A percentile compares a stretch with the other conserved stretches of the same genome.
These are phyloP conservation scores for Trichoderma sp. DNA, from an alignment of 2,329 filamentous ascomycete species.

Conservation along the genomic window DNA sequence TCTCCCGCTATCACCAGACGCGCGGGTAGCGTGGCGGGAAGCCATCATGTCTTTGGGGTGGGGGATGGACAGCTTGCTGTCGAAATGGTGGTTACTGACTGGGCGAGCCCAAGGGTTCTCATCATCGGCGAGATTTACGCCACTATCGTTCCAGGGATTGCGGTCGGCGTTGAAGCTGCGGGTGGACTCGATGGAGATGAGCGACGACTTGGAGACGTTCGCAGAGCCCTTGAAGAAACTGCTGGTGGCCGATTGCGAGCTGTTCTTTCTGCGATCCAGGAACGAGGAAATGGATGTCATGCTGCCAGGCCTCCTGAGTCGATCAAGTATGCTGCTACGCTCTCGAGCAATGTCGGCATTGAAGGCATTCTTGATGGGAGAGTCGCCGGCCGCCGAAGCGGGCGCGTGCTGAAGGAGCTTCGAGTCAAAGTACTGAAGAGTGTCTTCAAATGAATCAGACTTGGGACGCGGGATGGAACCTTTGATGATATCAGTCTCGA, in stretches of 20 bases:
- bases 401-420: slow-evolving; percentile 94
- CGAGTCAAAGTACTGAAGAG: slow-evolving; percentile 93
- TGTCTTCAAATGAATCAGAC: slow-evolving; percentile 98
- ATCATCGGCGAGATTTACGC: slow-evolving; percentile 89
- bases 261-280: slow-evolving; percentile 92
- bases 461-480: slow-evolving; percentile 97
- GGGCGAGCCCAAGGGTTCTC: slow-evolving; percentile 71
- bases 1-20: slow-evolving; percentile 87
- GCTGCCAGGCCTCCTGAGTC: slow-evolving; percentile 90
- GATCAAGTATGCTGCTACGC: slow-evolving; percentile 82
- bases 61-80: slow-evolving; percentile 65
- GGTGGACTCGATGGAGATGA: slow-evolving; percentile 93
- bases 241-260: slow-evolving; percentile 76
- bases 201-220: slow-evolving; percentile 90
- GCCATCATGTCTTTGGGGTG: slow-evolving; percentile 78
- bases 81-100: slow-evolving; percentile 66
- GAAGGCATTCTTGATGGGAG: slow-evolving; percentile 83
- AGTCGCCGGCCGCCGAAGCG: slow-evolving; percentile 77
- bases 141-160: slow-evolving; percentile 98
- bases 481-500: slow-evolving; percentile 85
- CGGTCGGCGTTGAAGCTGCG: slow-evolving; percentile 88
- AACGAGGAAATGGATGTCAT: slow-evolving; percentile 96
- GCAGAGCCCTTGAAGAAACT: slow-evolving; percentile 91
- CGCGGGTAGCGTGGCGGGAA: slow-evolving; percentile 79
- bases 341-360: slow-evolving; percentile 78